A percentile compares a stretch with the other conserved stretches of the same genome.
Evolutionary conservation across 208 protist genomes (phyloP).

Genomic region (Leishmania turanica): DNA sequence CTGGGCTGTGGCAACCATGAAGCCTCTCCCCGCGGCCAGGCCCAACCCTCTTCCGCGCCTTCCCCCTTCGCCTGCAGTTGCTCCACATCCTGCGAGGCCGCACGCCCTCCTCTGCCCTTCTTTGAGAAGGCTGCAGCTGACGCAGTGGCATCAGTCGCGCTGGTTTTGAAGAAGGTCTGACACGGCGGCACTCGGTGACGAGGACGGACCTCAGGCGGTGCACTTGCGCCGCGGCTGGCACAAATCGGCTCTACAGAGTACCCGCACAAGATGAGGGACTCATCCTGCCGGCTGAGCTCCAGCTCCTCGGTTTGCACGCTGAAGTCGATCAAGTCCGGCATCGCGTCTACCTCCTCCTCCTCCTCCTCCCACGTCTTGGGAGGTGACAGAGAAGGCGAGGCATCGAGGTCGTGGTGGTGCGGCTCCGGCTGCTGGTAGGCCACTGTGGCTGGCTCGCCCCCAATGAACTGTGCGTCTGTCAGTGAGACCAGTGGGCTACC

Average conservation of each 20-base stretch:
- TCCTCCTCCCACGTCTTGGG: background rate
- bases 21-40: background rate
- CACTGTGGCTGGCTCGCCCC: background rate
- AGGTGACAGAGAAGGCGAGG: background rate
- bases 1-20: background rate
- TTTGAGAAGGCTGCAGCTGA: background rate
- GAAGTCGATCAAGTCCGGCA: slow-evolving; percentile 28
- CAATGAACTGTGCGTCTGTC: slow-evolving; percentile 1
- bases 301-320: slow-evolving; percentile 29
- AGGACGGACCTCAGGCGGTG: background rate
- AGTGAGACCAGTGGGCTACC: slow-evolving; percentile 9
- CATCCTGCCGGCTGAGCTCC: slow-evolving; percentile 12
- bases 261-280: slow-evolving; percentile 25
- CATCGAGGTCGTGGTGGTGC: background rate
- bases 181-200: background rate
- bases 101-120: background rate
- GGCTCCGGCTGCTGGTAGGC: background rate
- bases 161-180: background rate
- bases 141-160: background rate
- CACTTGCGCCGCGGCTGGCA: background rate
- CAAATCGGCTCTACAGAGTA: slow-evolving; percentile 31
- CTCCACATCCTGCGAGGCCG: background rate
- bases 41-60: background rate
- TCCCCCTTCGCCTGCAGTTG: background rate
- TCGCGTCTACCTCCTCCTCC: background rate